Base-by-base conservation (phyloP, 1,139 yeast genomes). In the Zygotorulaspora mrakii region DNA sequence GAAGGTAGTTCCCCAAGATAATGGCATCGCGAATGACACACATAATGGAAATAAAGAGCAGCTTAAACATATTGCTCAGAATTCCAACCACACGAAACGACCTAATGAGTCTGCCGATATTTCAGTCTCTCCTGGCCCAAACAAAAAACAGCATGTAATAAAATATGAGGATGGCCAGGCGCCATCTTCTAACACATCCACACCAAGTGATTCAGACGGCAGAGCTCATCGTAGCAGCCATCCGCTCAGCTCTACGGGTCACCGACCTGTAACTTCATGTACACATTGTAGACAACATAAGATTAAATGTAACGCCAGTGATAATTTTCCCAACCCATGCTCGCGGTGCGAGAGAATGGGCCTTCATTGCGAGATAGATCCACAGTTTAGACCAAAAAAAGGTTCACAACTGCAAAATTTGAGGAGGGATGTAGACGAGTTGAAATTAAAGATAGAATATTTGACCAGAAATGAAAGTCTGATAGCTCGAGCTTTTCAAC, bases 251-350 rank as follows among this genome's bases (percentile, higher is more conserved):
- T 54, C 61, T 8, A 69, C 74, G 0, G 78, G 77, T 1, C 89
- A 82, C 54, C 68, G 96, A 40, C 96, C 96, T 0, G 94, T 88
- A 1, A 84, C 95, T 0, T 83, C 95, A 2, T 89, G 97, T 59
- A 85, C 95, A 0, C 94, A 87, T 57, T 89, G 97, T 60, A 78
- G 96, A 39, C 96, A 89, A 59, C 96, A 88, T 60, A 89, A 89
- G 64, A 87, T 88, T 64, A 84, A 83, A 57, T 89, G 97, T 65
- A 86, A 89, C 58, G 96, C 96, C 0, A 76, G 86, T 3, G 91
- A 84, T 17, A 79, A 82, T 46, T 83, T 76, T 52, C 96, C 96
- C 1, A 70, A 71, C 10, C 86, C 96, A 0, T 89, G 96, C 61
- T 75, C 82, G 22, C 66, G 96, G 43, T 89, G 96, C 63, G 82